A percentile compares a stretch with the other conserved stretches of the same genome.
These are phyloP conservation scores for Botrytis byssoidea DNA, from an alignment of 2,329 filamentous ascomycete genomes.

Conservation along the genomic window DNA sequence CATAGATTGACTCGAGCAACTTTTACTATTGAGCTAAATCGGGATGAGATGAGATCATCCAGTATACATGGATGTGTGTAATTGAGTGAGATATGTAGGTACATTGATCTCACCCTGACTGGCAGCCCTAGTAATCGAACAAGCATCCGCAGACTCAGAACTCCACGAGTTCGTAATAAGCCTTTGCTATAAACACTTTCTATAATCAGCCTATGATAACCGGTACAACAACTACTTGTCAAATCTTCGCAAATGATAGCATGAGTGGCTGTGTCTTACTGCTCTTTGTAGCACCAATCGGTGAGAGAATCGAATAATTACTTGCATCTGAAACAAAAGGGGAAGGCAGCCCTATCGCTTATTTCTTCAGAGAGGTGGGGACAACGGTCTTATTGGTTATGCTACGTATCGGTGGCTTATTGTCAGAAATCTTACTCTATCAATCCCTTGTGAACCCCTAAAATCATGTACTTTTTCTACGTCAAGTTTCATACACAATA, in stretches of 20 bases:
- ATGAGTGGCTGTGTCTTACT: background rate
- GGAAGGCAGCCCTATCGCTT: slow-evolving; percentile 14
- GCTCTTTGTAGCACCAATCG: background rate
- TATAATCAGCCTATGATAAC: background rate
- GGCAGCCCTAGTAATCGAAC: background rate
- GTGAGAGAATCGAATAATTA: background rate
- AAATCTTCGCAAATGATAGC: background rate
- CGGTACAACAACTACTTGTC: background rate
- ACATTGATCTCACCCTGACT: background rate
- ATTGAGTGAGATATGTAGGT: background rate
- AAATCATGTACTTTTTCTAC: background rate
- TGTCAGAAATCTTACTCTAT: background rate
- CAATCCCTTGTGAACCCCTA: background rate
- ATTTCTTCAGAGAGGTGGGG: background rate
- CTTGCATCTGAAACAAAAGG: slow-evolving; percentile 3
- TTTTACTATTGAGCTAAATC: background rate
- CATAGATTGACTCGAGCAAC: no score
- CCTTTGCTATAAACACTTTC: background rate
- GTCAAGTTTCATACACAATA: background rate
- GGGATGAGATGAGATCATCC: background rate
- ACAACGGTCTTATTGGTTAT: background rate
- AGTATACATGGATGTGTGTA: background rate
- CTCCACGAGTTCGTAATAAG: background rate
- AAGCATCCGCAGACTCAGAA: background rate
- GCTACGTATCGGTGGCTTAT: background rate